Base-by-base conservation (phyloP, 2,329 filamentous ascomycete genomes). In the Aspergillus hortae region DNA sequence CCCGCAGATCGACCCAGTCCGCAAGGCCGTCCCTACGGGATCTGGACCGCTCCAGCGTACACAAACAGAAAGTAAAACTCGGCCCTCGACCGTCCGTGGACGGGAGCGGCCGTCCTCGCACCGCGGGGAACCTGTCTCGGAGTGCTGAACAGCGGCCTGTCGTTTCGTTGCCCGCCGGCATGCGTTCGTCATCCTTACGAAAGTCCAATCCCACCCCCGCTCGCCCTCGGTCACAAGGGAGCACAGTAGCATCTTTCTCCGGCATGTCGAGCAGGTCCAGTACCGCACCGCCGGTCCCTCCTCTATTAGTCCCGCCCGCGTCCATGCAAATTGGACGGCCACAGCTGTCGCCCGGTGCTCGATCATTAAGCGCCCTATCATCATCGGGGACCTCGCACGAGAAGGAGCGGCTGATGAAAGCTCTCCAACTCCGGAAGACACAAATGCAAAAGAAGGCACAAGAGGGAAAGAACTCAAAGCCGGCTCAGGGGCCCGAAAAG, bases 321-420 rank as follows among this genome's bases (percentile, higher is more conserved):
- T 67, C 68, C 4, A 63, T 68, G 53, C 61, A 62, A 33, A 63
- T 71, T 52, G 62, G 63, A 23, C 64, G 64, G 51, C 68, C 65
- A 41, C 68, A 65, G 46, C 56, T 67, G 38, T 74, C 72, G 21
- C 71, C 72, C 6, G 65, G 68, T 15, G 69, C 69, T 33, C 72
- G 71, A 54, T 74, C 72, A 21, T 71, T 65, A 69, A 81, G 65
- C 69, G 74, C 75, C 60, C 56, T 72, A 56, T 66, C 65, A 64
- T 77, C 70, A 62, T 78, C 68, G 10, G 74, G 76, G n/a, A 87
- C 95, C 63, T 90, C 90, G 1, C 89, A 90, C 0, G 94, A 99
- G 70, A 97, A 95, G 74, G 85, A 89, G 55, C 82, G 94, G 49
- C 77, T 99, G 56, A 92, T 96, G 89, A 96, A 95, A 74, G 94